Evolutionary conservation across 129 eudicot species (phyloP).

Genomic region (Flaveria ramosissima): DNA sequence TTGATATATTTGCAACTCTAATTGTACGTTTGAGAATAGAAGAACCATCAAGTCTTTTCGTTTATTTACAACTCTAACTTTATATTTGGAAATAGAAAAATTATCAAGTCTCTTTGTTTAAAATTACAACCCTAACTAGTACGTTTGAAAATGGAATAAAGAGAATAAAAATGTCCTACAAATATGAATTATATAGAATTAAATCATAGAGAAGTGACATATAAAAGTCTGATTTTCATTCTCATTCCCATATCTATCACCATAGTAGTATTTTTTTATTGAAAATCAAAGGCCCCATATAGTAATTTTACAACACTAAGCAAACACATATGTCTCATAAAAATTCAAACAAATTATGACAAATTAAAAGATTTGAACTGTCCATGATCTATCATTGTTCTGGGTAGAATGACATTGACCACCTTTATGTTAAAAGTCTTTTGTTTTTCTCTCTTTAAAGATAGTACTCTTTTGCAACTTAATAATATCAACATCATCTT

Average conservation of each 20-base stretch:
- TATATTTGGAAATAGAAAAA: too few relatives aligned
- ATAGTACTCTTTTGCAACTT: constrained; percentile 2
- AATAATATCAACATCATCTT: constrained; percentile 1
- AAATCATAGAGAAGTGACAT: neutral
- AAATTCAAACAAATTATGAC: constrained; percentile 10
- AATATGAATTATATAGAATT: too few relatives aligned
- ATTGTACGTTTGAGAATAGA: too few relatives aligned
- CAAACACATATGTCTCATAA: neutral
- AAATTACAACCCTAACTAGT: too few relatives aligned
- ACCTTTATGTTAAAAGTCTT: neutral
- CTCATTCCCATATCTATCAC: neutral
- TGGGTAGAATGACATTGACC: neutral
- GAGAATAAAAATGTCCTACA: neutral
- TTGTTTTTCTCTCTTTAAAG: constrained; percentile 8
- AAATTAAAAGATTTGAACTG: constrained; percentile 1
- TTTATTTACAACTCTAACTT: too few relatives aligned
- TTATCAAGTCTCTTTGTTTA: too few relatives aligned
- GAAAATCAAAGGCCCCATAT: neutral
- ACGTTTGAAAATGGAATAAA: too few relatives aligned
- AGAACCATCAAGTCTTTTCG: too few relatives aligned
- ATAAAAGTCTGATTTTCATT: neutral
- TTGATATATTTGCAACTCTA: too few relatives aligned
- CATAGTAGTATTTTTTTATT: neutral
- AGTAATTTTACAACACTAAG: neutral
- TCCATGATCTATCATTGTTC: constrained; percentile 2